Evolutionary conservation across 2,329 filamentous ascomycete genomes (phyloP).

Genomic region (Chrysoporthe austroafricana): DNA sequence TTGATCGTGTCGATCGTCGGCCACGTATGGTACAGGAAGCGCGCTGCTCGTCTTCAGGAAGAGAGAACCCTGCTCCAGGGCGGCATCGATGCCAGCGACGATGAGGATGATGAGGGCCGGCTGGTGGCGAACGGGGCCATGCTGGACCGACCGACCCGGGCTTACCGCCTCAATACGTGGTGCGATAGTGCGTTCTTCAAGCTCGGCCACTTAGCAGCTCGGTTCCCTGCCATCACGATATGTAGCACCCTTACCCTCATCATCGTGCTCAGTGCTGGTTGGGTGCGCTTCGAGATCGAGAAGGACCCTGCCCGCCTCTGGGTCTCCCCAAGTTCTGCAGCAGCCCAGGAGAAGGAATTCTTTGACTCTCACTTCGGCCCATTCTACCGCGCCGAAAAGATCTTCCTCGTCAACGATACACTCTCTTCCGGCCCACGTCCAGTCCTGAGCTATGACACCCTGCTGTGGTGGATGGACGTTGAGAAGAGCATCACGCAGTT

Average conservation of each 20-base stretch:
- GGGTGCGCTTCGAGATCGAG: conserved; percentile 88
- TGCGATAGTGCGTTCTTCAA: conserved; percentile 80
- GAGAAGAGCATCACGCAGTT: conserved; percentile 77
- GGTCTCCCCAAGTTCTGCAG: conserved; percentile 93
- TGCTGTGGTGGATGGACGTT: conserved; percentile 92
- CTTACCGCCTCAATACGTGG: conserved; percentile 82
- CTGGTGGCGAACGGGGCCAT: conserved; percentile 76
- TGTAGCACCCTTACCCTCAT: conserved; percentile 74
- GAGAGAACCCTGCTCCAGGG: conserved; percentile 79
- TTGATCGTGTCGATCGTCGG: conserved; percentile 70
- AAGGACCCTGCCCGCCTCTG: conserved; percentile 88
- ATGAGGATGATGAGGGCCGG: conserved; percentile 85
- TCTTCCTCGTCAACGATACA: conserved; percentile 91
- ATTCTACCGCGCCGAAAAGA: conserved; percentile 93
- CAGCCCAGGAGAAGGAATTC: conserved; percentile 90
- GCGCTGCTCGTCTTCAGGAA: conserved; percentile 76
- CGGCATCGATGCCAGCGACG: conserved; percentile 74
- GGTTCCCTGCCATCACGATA: conserved; percentile 86
- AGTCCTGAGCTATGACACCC: conserved; percentile 84
- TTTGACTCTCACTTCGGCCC: conserved; percentile 94
- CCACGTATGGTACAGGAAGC: conserved; percentile 75
- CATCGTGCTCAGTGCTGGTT: conserved; percentile 79
- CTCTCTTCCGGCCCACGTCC: conserved; percentile 65
- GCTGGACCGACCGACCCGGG: conserved; percentile 75
- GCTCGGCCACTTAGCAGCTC: conserved; percentile 78